phyloP scores from a whole-genome alignment of 176 grass and related monocot species.

The Dactylis glomerata region DNA sequence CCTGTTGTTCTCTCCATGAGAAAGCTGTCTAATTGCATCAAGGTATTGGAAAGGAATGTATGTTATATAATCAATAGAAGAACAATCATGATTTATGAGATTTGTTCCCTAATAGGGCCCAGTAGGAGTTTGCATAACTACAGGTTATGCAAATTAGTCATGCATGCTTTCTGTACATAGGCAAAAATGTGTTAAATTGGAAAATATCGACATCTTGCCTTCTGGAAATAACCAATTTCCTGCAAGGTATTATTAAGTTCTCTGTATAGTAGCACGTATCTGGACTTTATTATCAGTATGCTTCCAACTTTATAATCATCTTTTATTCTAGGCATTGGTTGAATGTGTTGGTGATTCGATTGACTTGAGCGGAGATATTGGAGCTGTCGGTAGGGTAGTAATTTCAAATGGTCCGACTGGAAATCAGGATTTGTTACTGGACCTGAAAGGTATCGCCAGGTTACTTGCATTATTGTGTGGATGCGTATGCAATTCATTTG shows the following conservation, averaged over 20 bases:
- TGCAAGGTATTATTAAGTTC: background rate
- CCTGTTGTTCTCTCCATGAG: background rate
- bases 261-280: background rate
- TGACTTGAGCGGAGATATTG: constrained; percentile 94
- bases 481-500: background rate
- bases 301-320: constrained; percentile 23
- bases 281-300: constrained; percentile 11
- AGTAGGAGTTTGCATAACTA: background rate
- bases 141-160: background rate
- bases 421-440: constrained; percentile 78
- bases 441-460: constrained; percentile 74
- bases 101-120: background rate
- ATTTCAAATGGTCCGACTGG: constrained; percentile 68
- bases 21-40: background rate
- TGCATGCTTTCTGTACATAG: background rate
- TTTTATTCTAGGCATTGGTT: constrained; percentile 71
- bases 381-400: constrained; percentile 83
- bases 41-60: background rate
- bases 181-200: background rate
- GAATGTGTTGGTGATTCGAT: constrained; percentile 97
- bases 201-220: background rate
- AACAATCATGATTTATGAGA: background rate
- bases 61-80: background rate
- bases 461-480: background rate
- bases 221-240: background rate